These are phyloP conservation scores for Phanerodontia chrysosporium DNA, from an alignment of 768 basidiomycete species.

Conservation along the genomic window DNA sequence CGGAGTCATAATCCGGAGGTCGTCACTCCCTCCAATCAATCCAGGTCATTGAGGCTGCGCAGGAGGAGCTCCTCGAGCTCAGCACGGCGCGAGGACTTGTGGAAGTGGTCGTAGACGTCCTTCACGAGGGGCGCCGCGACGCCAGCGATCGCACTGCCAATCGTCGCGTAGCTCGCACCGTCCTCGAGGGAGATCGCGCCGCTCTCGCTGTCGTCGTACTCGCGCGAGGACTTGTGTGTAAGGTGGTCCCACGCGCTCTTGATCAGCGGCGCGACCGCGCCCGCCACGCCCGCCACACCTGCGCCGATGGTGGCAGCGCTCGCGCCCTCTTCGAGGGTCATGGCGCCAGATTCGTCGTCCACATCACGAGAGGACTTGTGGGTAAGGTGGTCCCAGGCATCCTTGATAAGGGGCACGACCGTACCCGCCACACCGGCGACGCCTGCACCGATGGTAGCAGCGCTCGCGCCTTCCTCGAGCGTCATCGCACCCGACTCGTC, in stretches of 20 bases:
- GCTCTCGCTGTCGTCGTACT: background rate
- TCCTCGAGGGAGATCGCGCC: background rate
- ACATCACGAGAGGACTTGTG: background rate
- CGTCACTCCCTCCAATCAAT: background rate
- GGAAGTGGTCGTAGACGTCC: constrained; percentile 4
- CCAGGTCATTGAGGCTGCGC: constrained; percentile 4
- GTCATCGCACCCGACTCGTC: constrained; percentile 4
- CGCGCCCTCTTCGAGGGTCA: background rate
- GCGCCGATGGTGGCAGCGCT: background rate
- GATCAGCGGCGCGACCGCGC: background rate
- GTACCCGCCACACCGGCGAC: background rate
- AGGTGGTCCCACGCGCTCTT: background rate
- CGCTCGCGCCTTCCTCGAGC: background rate
- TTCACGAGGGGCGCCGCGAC: background rate
- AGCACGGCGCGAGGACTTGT: constrained; percentile 1
- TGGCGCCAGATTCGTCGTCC: constrained; percentile 1
- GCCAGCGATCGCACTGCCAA: background rate
- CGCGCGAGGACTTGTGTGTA: background rate
- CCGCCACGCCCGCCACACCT: background rate
- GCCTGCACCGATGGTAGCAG: background rate
- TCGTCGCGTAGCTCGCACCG: constrained; percentile 1
- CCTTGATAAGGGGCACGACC: background rate
- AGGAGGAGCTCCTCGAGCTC: background rate
- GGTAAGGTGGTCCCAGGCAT: background rate
- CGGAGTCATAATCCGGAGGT: too few relatives aligned